phyloP scores from a whole-genome alignment of 345 rosid species.

The Excoecaria agallocha region DNA sequence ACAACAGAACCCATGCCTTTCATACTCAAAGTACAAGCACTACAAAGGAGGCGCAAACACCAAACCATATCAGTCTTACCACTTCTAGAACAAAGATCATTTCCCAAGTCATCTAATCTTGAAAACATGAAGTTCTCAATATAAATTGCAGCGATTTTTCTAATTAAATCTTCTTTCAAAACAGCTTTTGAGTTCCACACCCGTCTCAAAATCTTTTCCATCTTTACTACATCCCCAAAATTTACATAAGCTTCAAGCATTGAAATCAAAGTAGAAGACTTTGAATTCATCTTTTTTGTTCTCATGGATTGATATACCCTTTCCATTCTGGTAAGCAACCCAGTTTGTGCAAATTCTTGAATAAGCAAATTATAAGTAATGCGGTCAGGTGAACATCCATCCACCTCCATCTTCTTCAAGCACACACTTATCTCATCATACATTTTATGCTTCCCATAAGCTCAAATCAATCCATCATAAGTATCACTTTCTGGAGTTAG shows the following conservation, averaged over 20 bases:
- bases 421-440: conserved; percentile 62
- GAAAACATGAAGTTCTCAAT: conserved; percentile 65
- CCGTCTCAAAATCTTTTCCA: conserved; percentile 51
- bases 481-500: conserved; percentile 43
- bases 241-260: conserved; percentile 65
- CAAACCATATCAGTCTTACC: conserved; percentile 50
- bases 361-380: conserved; percentile 66
- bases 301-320: conserved; percentile 34
- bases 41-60: conserved; percentile 62
- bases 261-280: conserved; percentile 45
- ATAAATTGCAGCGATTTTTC: conserved; percentile 60
- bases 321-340: conserved; percentile 67
- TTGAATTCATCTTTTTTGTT: conserved; percentile 49
- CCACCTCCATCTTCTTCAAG: conserved; percentile 53
- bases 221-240: conserved; percentile 53
- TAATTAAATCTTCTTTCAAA: conserved; percentile 48
- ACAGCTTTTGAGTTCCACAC: conserved; percentile 26
- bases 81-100: conserved; percentile 38
- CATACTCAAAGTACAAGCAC: conserved; percentile 55
- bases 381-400: conserved; percentile 49
- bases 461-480: conserved; percentile 53
- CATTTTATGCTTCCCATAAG: conserved; percentile 53
- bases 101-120: conserved; percentile 53
- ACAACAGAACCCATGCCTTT: conserved; percentile 56
- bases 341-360: conserved; percentile 51